Evolutionary conservation across 768 basidiomycete species (phyloP), one percentile per base, ranked within the genome.

Genomic region (Pluteus cervinus): DNA sequence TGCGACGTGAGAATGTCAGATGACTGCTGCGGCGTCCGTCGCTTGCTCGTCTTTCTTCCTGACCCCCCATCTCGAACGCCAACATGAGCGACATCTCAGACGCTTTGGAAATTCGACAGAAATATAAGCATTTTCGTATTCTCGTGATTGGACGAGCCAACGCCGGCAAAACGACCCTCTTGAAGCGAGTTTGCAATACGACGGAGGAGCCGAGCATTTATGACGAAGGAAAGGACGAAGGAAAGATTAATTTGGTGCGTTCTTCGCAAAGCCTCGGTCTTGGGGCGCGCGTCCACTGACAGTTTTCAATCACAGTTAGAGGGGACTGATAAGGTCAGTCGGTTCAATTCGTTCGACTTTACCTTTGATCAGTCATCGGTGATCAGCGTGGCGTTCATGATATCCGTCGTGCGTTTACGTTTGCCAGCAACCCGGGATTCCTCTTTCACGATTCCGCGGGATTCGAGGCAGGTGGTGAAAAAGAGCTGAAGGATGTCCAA

Each of bases 361-460:
- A n/a, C n/a, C n/a, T n/a, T n/a, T n/a, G n/a, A n/a, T n/a, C n/a
- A n/a, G n/a, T n/a, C n/a, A n/a, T 36, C n/a, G n/a, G n/a, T n/a
- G n/a, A n/a, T 21, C 42, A 59, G 62, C 57, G 62, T 24, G 66
- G 63, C 21, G 26, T 37, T 4, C 64, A 65, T 44, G 43, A 68
- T 37, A 57, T 66, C 18, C 38, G 56, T 32, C 38, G 47, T 23
- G 44, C 52, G 36, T 51, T 61, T 26, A 42, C 51, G 5, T 67
- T 60, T 43, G 32, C 28, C 17, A 61, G 50, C 46, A 60, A 60
- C 22, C n/a, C n/a, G n/a, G n/a, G n/a, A n/a, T 68, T 64, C 43
- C 51, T 66, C 15, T 67, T 68, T 39, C 67, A 68, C 25, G 66
- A 69, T 39, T 69, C 67, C n/a, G 39, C 52, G 29, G 67, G 65